Evolutionary conservation across 1,139 yeast genomes (phyloP), one percentile per base, ranked within the genome.

Genomic region (Magnusiomyces sp.): DNA sequence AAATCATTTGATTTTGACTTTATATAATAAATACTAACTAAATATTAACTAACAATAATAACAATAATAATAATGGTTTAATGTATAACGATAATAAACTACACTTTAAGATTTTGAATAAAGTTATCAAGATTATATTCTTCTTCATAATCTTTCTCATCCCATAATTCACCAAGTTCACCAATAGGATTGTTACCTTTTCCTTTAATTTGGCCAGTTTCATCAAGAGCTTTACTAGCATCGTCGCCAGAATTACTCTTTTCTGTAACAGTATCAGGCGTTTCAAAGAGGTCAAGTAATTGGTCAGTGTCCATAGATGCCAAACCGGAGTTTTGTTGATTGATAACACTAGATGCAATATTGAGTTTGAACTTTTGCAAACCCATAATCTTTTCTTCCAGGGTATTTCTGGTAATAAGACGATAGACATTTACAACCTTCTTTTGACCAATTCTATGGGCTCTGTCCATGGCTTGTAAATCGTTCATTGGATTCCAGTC

Each of bases 401-500:
- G 73, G 0, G 98, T 92, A 60, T 87, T 83, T 62, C 89, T 83
- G 7, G 99, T 94, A 59, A 94, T 87, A 58, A 94, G 75, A 60
- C 97, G 75, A 63, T 90, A 90, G 16, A 94, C 98, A 66, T 89
- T 88, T 44, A 94, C 99, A 38, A 92, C 97, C 65, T 90, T 92
- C 71, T 89, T 89, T 69, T 94, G 99, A 3, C 99, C 99, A 58
- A 94, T 80, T 66, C 99, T 77, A 68, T 94, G 99, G 0, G 98
- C 98, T 62, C 99, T 77, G 65, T 94, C 99, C 99, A 94, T 94
- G 0, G 99, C 99, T 66, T 94, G 99, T 54, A 94, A 73, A 71
- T 94, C 99, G 63, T 89, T 92, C 99, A 94, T 94, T 23, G 99
- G 98, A 65, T 94, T 94, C 99, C 99, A 94, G 67, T 94, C 99